Base-by-base conservation (phyloP, 2,329 filamentous ascomycete species). In the Trichoderma simmonsii region DNA sequence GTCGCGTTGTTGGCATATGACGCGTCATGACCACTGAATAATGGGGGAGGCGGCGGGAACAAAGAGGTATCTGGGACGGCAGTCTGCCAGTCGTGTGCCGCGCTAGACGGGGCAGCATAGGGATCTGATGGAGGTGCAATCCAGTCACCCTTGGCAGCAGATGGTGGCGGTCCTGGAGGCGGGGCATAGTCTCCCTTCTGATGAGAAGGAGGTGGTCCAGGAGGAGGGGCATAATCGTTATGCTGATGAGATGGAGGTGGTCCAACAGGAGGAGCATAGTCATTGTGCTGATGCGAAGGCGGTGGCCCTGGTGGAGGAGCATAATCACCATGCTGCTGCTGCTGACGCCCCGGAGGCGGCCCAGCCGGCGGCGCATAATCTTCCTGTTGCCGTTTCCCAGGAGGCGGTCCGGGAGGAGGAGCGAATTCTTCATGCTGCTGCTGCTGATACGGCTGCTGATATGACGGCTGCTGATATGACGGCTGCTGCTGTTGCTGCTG, bases 41-140 rank as follows among this genome's bases (percentile, higher is more conserved):
- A 86, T 34, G 87, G 87, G 0, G 92, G 92, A 1, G 92, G 92
- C 0, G 92, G 92, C 1, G 92, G 92, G 57, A 94, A 88, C 11
- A 92, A 85, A 1, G 91, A 85, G 1, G 89, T 93, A 79, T 94
- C 92, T 0, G 92, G 91, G 1, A 94, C 91, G 3, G 90, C 87
- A 7, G 86, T 78, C 75, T 90, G 85, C 92, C 92, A 94, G 81
- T 92, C 89, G 78, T 94, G 91, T 75, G 89, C 79, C 5, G 75
- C 73, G 61, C 77, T 76, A 43, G 75, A 72, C 60, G 71, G 72
- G 21, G 75, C 71, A 7, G 80, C 79, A 28, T 81, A 77, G 6
- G 78, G 81, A 0, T 81, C 82, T 0, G 81, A 75, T 1, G 83
- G 84, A 32, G 83, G 82, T 9, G 77, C 78, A 24, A 78, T 81